A percentile compares a stretch with the other conserved stretches of the same genome.
Conservation (phyloP, 2,329 filamentous ascomycete genomes). For the Sclerotinia trifoliorum region DNA sequence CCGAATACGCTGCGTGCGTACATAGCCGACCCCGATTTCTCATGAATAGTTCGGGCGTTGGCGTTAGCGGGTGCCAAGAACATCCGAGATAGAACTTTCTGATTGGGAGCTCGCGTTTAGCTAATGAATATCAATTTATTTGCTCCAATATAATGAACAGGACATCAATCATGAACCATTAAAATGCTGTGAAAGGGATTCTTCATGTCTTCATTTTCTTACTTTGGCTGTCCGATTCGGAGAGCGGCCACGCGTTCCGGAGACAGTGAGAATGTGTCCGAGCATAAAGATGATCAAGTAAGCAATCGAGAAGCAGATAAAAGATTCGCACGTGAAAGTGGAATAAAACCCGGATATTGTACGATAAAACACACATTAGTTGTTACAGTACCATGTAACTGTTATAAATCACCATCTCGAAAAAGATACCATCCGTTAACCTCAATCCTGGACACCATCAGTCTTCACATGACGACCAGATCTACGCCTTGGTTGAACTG, state of each 20-base stretch:
- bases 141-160: background rate
- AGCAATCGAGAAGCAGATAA: background rate
- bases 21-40: background rate
- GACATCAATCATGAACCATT: background rate
- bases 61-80: background rate
- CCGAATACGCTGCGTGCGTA: constrained; percentile 4
- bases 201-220: background rate
- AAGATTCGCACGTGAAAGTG: background rate
- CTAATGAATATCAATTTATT: background rate
- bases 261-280: background rate
- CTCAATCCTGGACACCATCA: background rate
- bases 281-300: background rate
- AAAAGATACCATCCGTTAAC: background rate
- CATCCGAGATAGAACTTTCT: constrained; percentile 3
- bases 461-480: background rate
- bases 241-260: background rate
- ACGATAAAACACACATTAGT: background rate
- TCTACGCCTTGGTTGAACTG: background rate
- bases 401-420: too few species aligned
- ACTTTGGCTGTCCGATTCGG: too few species aligned
- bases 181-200: background rate
- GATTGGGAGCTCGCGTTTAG: background rate
- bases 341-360: background rate
- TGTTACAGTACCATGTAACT: constrained; percentile 1
- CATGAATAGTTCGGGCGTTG: background rate